A percentile compares a stretch with the other conserved stretches of the same genome.
Conservation (phyloP, 140 eudicot species). For the Anethum foeniculum region DNA sequence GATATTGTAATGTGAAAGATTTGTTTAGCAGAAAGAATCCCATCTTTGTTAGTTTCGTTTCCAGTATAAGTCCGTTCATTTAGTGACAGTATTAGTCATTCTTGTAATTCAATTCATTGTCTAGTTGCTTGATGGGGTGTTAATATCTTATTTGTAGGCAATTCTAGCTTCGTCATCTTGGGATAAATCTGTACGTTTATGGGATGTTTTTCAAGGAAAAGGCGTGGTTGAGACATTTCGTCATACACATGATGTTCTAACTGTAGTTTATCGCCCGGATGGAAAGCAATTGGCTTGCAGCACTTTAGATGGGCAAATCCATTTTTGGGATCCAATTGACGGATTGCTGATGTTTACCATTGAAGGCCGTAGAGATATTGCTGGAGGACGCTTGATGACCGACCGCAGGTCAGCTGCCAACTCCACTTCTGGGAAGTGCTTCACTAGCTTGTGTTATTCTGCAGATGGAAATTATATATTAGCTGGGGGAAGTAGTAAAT, state of each 20-base stretch:
- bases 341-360: slow-evolving; percentile 83
- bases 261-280: slow-evolving; percentile 92
- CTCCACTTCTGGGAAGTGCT: slow-evolving; percentile 85
- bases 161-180: slow-evolving; percentile 88
- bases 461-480: slow-evolving; percentile 95
- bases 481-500: slow-evolving; percentile 95
- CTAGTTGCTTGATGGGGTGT: background rate
- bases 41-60: background rate
- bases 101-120: background rate
- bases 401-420: slow-evolving; percentile 90
- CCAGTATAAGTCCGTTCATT: background rate
- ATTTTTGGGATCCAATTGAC: slow-evolving; percentile 89
- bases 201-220: slow-evolving; percentile 97
- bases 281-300: slow-evolving; percentile 95
- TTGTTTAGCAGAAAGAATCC: background rate
- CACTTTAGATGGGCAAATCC: slow-evolving; percentile 89
- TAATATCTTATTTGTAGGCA: slow-evolving; percentile 31
- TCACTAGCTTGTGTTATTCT: slow-evolving; percentile 82
- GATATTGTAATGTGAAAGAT: background rate
- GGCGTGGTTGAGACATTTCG: slow-evolving; percentile 77
- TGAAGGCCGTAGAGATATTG: slow-evolving; percentile 91
- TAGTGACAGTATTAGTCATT: background rate
- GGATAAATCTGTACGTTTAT: slow-evolving; percentile 89
- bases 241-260: slow-evolving; percentile 90
- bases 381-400: slow-evolving; percentile 94